A percentile compares a stretch with the other conserved stretches of the same genome.
Conservation (phyloP, 805 yeast genomes). For the Pachysolen tannophilus region DNA sequence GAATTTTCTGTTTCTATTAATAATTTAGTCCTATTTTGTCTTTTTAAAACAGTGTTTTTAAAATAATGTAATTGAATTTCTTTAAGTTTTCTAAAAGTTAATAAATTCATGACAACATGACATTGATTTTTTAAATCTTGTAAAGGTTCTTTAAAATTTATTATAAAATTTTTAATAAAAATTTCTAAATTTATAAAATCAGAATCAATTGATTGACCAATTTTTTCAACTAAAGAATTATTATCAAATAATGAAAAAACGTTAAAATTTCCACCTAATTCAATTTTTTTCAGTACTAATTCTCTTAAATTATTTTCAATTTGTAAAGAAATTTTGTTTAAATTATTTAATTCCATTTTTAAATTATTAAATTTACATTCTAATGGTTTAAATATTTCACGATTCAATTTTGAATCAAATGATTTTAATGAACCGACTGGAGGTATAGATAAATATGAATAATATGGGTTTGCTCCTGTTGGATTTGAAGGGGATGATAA, state of each 20-base stretch:
- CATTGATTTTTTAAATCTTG: constrained; percentile 39
- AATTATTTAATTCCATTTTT: constrained; percentile 12
- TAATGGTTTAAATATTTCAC: constrained; percentile 18
- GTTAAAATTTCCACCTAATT: constrained; percentile 50
- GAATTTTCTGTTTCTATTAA: constrained; percentile 18
- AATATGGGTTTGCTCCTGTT: constrained; percentile 44
- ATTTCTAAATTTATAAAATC: constrained; percentile 41
- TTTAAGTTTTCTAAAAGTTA: constrained; percentile 43
- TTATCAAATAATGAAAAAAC: constrained; percentile 41
- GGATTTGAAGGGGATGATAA: constrained; percentile 45
- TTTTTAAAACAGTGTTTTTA: constrained; percentile 27
- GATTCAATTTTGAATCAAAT: constrained; percentile 18
- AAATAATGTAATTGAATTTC: constrained; percentile 40
- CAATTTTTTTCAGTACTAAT: constrained; percentile 32
- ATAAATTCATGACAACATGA: constrained; percentile 32
- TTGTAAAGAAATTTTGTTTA: constrained; percentile 30
- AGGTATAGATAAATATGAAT: constrained; percentile 38
- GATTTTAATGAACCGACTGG: constrained; percentile 20
- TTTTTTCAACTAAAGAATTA: constrained; percentile 30
- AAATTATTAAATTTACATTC: constrained; percentile 15
- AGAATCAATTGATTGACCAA: constrained; percentile 46
- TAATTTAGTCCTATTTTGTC: constrained; percentile 24
- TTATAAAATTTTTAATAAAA: constrained; percentile 29
- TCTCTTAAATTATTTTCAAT: constrained; percentile 31
- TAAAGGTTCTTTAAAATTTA: constrained; percentile 42